Percentiles rank a stretch among this genome's conserved stretches.
Evolutionary conservation across 1,284 basidiomycete genomes (phyloP).

Genomic region (Sanguinoderma infundibulare): DNA sequence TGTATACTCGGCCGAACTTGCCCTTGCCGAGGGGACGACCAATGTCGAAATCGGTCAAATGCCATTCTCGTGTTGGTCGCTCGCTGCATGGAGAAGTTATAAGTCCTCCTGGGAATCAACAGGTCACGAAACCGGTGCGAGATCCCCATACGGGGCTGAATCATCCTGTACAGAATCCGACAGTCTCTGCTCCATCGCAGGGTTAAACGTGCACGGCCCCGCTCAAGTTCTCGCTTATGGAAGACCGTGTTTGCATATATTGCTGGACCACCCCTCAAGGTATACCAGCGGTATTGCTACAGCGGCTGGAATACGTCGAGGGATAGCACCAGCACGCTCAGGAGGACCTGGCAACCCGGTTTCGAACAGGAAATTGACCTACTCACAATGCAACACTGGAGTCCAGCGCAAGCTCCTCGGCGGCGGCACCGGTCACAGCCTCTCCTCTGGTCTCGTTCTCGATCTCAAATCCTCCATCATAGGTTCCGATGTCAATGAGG

Average conservation of each 20-base stretch:
- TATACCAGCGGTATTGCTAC: neutral
- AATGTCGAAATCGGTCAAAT: conserved; percentile 88
- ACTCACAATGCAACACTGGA: conserved; percentile 69
- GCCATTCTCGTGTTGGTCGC: conserved; percentile 83
- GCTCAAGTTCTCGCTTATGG: neutral
- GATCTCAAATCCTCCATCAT: conserved; percentile 86
- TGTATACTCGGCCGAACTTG: conserved; percentile 98
- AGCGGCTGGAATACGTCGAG: neutral
- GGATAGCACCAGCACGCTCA: neutral
- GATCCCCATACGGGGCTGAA: neutral
- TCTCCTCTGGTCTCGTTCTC: conserved; percentile 74
- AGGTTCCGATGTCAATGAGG: conserved; percentile 76
- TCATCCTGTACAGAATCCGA: too few relatives aligned
- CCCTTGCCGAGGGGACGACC: conserved; percentile 97
- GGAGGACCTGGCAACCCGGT: neutral
- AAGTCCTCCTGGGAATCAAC: neutral
- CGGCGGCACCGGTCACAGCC: conserved; percentile 72
- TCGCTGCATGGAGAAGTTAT: conserved; percentile 41
- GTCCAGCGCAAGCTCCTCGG: conserved; percentile 77
- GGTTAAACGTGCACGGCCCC: too few relatives aligned
- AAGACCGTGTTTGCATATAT: neutral
- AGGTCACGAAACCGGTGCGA: neutral
- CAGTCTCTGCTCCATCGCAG: too few relatives aligned
- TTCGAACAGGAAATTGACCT: neutral
- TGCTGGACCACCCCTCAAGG: neutral